phyloP scores from a whole-genome alignment of 2,329 filamentous ascomycete genomes.

The Arthrobotrys megalospora region DNA sequence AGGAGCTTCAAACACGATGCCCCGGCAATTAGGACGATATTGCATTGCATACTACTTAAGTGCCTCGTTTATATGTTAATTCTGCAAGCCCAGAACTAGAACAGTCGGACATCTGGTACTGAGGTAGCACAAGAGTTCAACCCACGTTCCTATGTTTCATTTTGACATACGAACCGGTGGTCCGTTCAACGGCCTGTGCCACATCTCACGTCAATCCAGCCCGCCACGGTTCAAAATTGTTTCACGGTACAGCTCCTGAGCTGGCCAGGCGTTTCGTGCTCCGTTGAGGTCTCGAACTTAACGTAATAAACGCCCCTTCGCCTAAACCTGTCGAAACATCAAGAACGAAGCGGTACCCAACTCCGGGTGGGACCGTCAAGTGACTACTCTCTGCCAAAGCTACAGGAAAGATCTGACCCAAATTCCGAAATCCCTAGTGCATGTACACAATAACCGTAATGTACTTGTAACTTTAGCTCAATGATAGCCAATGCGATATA shows the following conservation, averaged over 20 bases:
- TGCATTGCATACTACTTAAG: constrained; percentile 9
- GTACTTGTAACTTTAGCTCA: constrained; percentile 52
- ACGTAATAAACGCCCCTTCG: constrained; percentile 23
- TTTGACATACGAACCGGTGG: constrained; percentile 45
- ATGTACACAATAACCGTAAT: constrained; percentile 21
- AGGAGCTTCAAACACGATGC: constrained; percentile 3
- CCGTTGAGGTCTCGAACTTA: background rate
- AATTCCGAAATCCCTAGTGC: constrained; percentile 49
- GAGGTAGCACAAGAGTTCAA: constrained; percentile 38
- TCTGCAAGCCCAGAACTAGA: constrained; percentile 8
- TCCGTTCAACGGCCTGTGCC: constrained; percentile 15
- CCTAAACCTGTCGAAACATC: constrained; percentile 10
- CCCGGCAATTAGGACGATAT: constrained; percentile 5
- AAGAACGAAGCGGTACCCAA: constrained; percentile 1
- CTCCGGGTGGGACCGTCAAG: constrained; percentile 16
- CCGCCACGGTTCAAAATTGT: constrained; percentile 23
- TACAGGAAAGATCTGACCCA: constrained; percentile 35
- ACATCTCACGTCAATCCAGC: constrained; percentile 24
- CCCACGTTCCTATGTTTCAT: constrained; percentile 48
- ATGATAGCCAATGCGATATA: constrained; percentile 41
- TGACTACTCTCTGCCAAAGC: constrained; percentile 17
- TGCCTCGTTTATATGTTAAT: constrained; percentile 1
- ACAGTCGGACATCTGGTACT: constrained; percentile 19
- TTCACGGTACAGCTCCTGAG: constrained; percentile 21
- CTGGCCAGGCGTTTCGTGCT: constrained; percentile 20